Base-by-base conservation (phyloP, 352 stramenopile species). In the Phytophthora sp. region DNA sequence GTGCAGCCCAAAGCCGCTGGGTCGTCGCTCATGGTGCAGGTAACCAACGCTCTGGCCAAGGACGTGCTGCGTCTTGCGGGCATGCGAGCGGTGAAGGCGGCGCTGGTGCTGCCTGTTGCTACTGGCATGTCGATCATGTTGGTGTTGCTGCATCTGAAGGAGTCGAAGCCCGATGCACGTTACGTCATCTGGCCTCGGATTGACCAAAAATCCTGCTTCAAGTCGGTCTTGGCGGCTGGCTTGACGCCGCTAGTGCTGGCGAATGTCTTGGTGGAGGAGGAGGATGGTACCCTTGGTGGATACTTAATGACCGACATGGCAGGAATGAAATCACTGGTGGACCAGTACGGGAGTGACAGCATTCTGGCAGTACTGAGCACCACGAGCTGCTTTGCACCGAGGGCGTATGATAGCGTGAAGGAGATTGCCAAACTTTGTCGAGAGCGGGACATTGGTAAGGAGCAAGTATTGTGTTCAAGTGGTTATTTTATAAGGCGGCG, bases 141-240 rank as follows among this genome's bases (percentile, higher is more conserved):
- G 18, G 82, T 96, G 27, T 62, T 99, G 46, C 82, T 95, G 30
- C 80, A 91, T 36, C 70, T 99, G n/a, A 80, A 74, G 27, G 71
- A 77, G 54, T 54, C 63, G 3, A 86, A 82, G 11, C 71, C 84
- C 11, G 13, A 64, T 12, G 74, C 80, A 39, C 87, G 74, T 35
- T 93, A 91, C 72, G 91, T 98, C 33, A 73, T 98, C 36, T 98
- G 91, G 90, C 87, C 91, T 35, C 86, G 98, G 15, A 99, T 99
- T 73, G 98, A 99, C 85, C 98, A 99, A 79, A 99, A 99, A 76
- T 98, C 94, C 47, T 99, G 97, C 76, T 98, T 99, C 78, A 99
- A 99, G 75, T 89, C 94, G 11, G 99, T 99, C 56, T 68, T 96
- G 26, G 88, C 94, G 15, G 93, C 97, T 9, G 87, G 96, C 5